phyloP scores from a whole-genome alignment of 345 rosid genomes.

The rapeseed (Brassica napus) region DNA sequence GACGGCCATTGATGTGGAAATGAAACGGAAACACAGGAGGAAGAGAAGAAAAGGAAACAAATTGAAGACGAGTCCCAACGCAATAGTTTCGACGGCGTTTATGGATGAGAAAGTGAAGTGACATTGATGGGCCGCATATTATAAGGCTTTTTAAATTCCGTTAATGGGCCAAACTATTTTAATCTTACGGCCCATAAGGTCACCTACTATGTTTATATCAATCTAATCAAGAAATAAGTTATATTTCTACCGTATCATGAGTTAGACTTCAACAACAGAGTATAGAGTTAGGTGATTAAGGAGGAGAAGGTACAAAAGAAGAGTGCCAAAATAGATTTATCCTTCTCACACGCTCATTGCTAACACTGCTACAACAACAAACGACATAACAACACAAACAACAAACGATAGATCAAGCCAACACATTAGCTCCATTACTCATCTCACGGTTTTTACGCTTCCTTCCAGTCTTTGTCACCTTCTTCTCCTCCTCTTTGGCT shows the following conservation, averaged over 20 bases:
- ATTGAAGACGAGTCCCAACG: background rate
- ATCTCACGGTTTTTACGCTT: background rate
- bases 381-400: background rate
- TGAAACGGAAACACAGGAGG: constrained; percentile 10
- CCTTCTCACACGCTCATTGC: background rate
- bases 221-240: background rate
- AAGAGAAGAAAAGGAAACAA: background rate
- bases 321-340: background rate
- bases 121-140: constrained; percentile 17
- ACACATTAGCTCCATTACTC: background rate
- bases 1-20: constrained; percentile 47
- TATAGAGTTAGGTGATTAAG: background rate
- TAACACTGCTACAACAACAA: background rate
- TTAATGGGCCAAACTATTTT: background rate
- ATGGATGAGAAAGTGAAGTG: background rate
- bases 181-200: constrained; percentile 4
- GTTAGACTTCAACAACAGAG: background rate
- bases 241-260: background rate
- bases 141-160: background rate
- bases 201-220: background rate
- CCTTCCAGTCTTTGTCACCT: background rate
- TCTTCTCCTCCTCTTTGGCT: background rate
- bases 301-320: background rate
- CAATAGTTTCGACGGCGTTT: constrained; percentile 19
- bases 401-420: background rate